Conservation (phyloP, 176 grass and related monocot genomes). For the Cenchrus americanus region DNA sequence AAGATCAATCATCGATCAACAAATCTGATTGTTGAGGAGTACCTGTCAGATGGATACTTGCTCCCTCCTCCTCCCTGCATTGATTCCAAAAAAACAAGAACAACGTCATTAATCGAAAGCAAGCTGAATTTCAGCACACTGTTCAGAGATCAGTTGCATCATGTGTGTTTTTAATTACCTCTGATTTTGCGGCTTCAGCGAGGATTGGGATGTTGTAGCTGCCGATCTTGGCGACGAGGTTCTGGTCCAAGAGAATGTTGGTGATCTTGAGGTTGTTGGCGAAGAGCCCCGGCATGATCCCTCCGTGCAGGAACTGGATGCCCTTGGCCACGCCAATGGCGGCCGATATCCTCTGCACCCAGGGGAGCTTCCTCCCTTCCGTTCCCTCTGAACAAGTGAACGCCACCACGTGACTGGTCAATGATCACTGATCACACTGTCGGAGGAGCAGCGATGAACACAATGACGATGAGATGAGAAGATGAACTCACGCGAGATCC, state of each 20-base stretch:
- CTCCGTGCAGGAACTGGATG: conserved; percentile 89
- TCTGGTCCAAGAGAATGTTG: conserved; percentile 82
- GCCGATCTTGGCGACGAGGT: conserved; percentile 77
- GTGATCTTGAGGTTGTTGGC: conserved; percentile 85
- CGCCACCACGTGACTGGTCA: background rate
- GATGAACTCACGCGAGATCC: conserved; percentile 59
- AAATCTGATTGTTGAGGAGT: background rate
- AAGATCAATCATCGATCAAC: background rate
- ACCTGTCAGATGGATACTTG: conserved; percentile 43
- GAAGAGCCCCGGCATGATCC: conserved; percentile 78
- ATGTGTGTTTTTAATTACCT: conserved; percentile 44
- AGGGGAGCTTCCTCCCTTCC: conserved; percentile 66
- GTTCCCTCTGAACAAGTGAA: conserved; percentile 55
- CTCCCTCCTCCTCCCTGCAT: conserved; percentile 45
- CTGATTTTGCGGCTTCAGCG: conserved; percentile 53
- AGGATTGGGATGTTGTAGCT: conserved; percentile 92
- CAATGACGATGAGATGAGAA: background rate
- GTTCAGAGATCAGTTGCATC: background rate
- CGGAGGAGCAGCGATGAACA: background rate
- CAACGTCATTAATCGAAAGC: background rate
- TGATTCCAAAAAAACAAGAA: background rate
- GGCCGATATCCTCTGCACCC: conserved; percentile 74
- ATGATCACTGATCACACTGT: background rate
- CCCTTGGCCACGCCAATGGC: conserved; percentile 77
- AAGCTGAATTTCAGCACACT: background rate